Conservation (phyloP, 1,139 yeast genomes). For the Taphrina sp. region DNA sequence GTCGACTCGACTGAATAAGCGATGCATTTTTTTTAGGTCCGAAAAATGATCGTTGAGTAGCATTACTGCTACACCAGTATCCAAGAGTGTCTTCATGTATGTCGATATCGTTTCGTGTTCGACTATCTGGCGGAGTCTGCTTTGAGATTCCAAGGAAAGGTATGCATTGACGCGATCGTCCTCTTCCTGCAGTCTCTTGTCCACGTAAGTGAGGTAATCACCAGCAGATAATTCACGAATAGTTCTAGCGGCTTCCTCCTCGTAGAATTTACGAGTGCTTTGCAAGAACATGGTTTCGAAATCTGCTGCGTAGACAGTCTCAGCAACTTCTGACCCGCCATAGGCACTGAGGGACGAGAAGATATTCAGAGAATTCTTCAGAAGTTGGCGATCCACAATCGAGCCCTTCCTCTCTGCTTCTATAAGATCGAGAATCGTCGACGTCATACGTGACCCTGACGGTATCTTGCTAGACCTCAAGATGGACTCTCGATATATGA, state of each 20-base stretch:
- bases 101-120: conserved; percentile 64
- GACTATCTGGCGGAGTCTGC: conserved; percentile 53
- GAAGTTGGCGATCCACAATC: conserved; percentile 59
- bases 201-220: conserved; percentile 56
- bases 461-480: conserved; percentile 50
- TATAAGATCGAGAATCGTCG: conserved; percentile 58
- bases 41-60: conserved; percentile 47
- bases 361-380: conserved; percentile 66
- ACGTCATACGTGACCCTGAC: conserved; percentile 55
- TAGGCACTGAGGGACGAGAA: conserved; percentile 53
- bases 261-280: conserved; percentile 59
- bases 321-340: conserved; percentile 20
- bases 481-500: conserved; percentile 54
- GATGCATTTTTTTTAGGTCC: conserved; percentile 52
- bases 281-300: conserved; percentile 67
- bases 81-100: conserved; percentile 54
- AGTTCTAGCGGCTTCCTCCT: conserved; percentile 50
- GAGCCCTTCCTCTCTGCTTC: conserved; percentile 60
- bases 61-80: conserved; percentile 58
- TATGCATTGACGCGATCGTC: conserved; percentile 56
- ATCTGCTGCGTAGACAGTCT: conserved; percentile 56
- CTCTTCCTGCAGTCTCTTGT: conserved; percentile 59
- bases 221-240: conserved; percentile 52
- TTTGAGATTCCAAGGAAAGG: conserved; percentile 56
- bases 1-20: conserved; percentile 57